These are phyloP conservation scores for Ceriops zippeliana DNA, from an alignment of 345 rosid species.

Conservation along the genomic window DNA sequence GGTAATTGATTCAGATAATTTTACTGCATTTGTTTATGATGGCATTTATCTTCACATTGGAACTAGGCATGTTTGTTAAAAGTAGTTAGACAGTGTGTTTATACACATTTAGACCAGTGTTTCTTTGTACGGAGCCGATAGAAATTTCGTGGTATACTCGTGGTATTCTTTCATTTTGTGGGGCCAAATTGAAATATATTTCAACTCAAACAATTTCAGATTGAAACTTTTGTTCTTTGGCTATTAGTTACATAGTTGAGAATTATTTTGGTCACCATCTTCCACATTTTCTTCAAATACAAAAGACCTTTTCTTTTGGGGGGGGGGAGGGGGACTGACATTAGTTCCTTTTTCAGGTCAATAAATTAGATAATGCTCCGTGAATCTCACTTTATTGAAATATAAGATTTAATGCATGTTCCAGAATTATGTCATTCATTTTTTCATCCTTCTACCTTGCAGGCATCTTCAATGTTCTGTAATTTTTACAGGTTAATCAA, in stretches of 20 bases:
- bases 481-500: conserved; percentile 80
- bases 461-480: conserved; percentile 29
- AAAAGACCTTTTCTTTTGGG: no score
- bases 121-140: neutral
- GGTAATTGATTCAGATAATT: neutral
- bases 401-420: neutral
- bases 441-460: conserved; percentile 16
- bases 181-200: neutral
- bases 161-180: neutral
- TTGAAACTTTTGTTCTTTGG: no score
- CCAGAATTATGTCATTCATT: conserved; percentile 4
- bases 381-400: neutral
- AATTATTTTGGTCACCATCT: no score
- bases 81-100: neutral
- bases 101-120: neutral
- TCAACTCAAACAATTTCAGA: neutral
- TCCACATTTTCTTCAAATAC: no score
- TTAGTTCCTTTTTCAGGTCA: no score
- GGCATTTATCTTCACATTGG: neutral
- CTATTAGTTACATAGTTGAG: no score
- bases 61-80: neutral
- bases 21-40: neutral
- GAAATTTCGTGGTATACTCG: neutral
- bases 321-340: no score
- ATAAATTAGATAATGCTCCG: neutral